phyloP scores from a whole-genome alignment of 768 basidiomycete species.

The Leccinum ochraceum region DNA sequence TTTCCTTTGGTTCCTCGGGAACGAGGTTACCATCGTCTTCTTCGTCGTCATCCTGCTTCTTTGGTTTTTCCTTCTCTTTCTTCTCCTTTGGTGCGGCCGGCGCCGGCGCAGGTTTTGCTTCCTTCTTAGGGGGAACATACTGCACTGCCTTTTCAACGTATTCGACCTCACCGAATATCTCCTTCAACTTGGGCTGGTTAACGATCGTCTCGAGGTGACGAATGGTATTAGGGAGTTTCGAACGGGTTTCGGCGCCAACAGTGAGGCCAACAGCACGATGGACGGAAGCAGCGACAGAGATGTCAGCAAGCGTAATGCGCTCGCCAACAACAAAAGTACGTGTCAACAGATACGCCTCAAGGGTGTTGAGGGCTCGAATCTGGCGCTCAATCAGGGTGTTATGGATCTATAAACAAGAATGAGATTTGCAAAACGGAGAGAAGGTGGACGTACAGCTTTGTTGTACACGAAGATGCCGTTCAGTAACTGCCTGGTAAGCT shows the following conservation, averaged over 20 bases:
- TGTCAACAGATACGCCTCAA: slow-evolving; percentile 72
- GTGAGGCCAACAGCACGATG: slow-evolving; percentile 52
- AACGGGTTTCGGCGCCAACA: slow-evolving; percentile 66
- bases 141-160: slow-evolving; percentile 71
- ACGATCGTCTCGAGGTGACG: slow-evolving; percentile 86
- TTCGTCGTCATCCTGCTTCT: slow-evolving; percentile 54
- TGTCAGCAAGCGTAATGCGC: slow-evolving; percentile 92
- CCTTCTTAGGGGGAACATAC: slow-evolving; percentile 76
- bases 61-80: slow-evolving; percentile 69
- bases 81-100: slow-evolving; percentile 46
- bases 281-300: slow-evolving; percentile 64
- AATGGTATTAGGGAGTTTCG: slow-evolving; percentile 71
- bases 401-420: slow-evolving; percentile 50
- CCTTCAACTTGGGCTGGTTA: slow-evolving; percentile 79
- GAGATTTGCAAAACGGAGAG: not conserved
- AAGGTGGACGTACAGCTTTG: slow-evolving; percentile 66
- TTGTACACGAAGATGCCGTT: slow-evolving; percentile 64
- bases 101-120: slow-evolving; percentile 50
- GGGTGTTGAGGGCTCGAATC: slow-evolving; percentile 56
- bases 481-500: slow-evolving; percentile 45
- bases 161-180: slow-evolving; percentile 57
- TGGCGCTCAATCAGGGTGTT: slow-evolving; percentile 53
- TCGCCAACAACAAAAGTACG: slow-evolving; percentile 93
- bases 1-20: slow-evolving; percentile 82
- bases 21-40: slow-evolving; percentile 78